phyloP scores from a whole-genome alignment of 1,284 basidiomycete genomes.

The Heliocybe sulcata region DNA sequence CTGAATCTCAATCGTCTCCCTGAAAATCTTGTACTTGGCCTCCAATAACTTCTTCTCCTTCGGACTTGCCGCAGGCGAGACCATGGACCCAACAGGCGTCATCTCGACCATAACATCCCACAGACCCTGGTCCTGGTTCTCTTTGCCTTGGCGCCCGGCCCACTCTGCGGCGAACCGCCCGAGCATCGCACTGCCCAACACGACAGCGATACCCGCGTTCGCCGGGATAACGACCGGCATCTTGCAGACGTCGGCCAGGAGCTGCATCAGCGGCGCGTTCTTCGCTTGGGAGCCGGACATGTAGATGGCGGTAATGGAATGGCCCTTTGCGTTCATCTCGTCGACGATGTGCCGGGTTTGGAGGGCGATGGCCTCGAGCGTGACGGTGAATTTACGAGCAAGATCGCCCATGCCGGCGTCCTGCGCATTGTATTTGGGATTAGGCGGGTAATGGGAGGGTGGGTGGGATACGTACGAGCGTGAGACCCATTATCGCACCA shows the following conservation, averaged over 20 bases:
- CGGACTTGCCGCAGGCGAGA: slow-evolving; percentile 57
- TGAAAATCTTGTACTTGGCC: slow-evolving; percentile 93
- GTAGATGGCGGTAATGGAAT: slow-evolving; percentile 82
- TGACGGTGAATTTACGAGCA: slow-evolving; percentile 86
- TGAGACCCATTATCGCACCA: slow-evolving; percentile 85
- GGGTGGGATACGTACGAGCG: slow-evolving; percentile 42
- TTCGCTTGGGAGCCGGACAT: slow-evolving; percentile 92
- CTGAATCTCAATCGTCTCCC: slow-evolving; percentile 85
- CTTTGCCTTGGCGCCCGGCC: slow-evolving; percentile 18
- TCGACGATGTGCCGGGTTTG: slow-evolving; percentile 96
- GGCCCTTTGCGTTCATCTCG: slow-evolving; percentile 83
- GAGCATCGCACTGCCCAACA: slow-evolving; percentile 91
- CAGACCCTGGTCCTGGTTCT: slow-evolving; percentile 58
- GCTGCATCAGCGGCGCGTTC: slow-evolving; percentile 77
- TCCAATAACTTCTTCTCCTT: slow-evolving; percentile 73
- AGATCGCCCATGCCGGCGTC: slow-evolving; percentile 78
- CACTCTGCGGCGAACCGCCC: slow-evolving; percentile 80
- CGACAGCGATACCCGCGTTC: slow-evolving; percentile 78
- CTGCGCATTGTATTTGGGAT: slow-evolving; percentile 21
- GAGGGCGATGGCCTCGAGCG: slow-evolving; percentile 90
- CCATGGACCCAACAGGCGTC: slow-evolving; percentile 78
- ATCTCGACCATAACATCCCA: slow-evolving; percentile 98
- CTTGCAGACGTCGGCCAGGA: slow-evolving; percentile 82
- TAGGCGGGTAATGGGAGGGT: not conserved
- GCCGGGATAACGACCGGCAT: slow-evolving; percentile 83